Conservation (phyloP, 257 asterid species). For the Eucommia ulmoides region DNA sequence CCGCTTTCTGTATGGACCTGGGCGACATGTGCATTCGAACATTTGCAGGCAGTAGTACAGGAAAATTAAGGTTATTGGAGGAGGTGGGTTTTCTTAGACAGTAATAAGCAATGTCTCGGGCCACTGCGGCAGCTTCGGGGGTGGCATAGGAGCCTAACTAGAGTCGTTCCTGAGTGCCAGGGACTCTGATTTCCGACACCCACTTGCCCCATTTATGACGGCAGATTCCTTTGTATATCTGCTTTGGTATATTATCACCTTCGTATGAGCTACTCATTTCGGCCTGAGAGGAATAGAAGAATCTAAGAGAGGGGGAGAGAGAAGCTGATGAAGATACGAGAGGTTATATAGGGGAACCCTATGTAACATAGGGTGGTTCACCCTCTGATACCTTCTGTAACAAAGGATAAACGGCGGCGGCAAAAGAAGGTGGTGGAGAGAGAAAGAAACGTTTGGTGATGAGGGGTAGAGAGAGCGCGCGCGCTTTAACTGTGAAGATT, state of each 20-base stretch:
- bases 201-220: neutral
- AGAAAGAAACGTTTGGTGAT: no score
- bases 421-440: no score
- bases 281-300: neutral
- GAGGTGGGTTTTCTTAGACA: neutral
- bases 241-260: neutral
- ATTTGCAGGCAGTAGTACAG: slow-evolving; percentile 30
- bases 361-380: no score
- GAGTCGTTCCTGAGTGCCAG: neutral
- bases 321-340: neutral
- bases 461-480: no score
- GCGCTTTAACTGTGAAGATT: no score
- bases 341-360: neutral
- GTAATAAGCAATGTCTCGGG: neutral
- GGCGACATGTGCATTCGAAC: slow-evolving; percentile 65
- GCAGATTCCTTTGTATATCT: neutral
- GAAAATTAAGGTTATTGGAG: neutral
- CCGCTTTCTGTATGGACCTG: slow-evolving; percentile 68
- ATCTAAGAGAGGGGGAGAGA: no score
- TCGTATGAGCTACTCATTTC: neutral
- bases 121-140: neutral
- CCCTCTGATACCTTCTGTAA: no score
- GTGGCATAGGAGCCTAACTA: neutral
- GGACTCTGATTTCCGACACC: slow-evolving; percentile 3
- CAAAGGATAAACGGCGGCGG: no score